Percentiles rank a stretch among this genome's conserved stretches.
phyloP scores from a whole-genome alignment of 352 stramenopile species.

The Pythium plurisporium region DNA sequence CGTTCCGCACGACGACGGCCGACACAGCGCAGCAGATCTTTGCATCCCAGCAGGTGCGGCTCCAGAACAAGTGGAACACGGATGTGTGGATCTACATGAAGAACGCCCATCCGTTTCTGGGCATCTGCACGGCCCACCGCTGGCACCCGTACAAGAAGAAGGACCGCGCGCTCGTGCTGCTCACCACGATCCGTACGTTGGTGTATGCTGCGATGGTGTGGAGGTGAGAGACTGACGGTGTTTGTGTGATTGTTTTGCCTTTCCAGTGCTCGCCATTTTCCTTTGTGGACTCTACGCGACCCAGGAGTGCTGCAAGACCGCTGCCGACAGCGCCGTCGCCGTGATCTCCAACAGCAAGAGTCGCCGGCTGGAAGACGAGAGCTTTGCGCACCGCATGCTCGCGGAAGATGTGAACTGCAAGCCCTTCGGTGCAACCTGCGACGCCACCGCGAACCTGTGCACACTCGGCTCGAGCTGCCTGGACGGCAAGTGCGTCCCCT shows the following conservation, averaged over 20 bases:
- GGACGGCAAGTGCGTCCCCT: conserved; percentile 22
- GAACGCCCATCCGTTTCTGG: conserved; percentile 49
- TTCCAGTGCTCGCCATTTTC: conserved; percentile 35
- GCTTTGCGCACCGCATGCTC: conserved; percentile 7
- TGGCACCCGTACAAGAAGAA: conserved; percentile 50
- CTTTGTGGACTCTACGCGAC: conserved; percentile 40
- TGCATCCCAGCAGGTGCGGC: conserved; percentile 41
- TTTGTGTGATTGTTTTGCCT: no score
- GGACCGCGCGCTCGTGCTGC: conserved; percentile 45
- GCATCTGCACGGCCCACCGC: conserved; percentile 32
- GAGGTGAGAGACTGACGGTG: no score
- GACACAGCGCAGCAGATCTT: conserved; percentile 39
- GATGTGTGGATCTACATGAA: conserved; percentile 70
- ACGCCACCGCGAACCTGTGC: conserved; percentile 20
- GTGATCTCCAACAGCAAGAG: conserved; percentile 15
- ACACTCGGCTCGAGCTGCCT: conserved; percentile 32
- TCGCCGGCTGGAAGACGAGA: neutral
- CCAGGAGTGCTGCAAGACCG: conserved; percentile 34
- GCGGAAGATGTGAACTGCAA: conserved; percentile 7
- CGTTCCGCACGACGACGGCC: conserved; percentile 18
- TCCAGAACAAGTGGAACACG: conserved; percentile 33
- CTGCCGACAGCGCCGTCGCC: conserved; percentile 14
- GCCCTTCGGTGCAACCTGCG: conserved; percentile 28
- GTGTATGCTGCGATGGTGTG: no score
- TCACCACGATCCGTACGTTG: conserved; percentile 34